Evolutionary conservation across 2,329 filamentous ascomycete genomes (phyloP).

Genomic region (Periconia digitata): DNA sequence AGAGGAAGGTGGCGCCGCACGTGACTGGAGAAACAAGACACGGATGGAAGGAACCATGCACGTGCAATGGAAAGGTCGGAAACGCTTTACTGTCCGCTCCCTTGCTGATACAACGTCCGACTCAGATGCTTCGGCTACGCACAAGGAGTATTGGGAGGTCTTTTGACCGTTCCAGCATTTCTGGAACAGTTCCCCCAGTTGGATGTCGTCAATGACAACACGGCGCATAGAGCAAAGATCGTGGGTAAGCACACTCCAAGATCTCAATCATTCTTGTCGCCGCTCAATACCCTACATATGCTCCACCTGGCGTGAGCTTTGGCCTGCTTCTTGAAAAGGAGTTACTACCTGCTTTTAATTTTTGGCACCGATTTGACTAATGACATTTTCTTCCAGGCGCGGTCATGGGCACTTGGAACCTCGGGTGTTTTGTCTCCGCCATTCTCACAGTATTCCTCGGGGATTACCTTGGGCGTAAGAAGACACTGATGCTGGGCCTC

Average conservation of each 20-base stretch:
- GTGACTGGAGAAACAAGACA: background rate
- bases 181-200: slow-evolving; percentile 40
- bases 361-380: no score
- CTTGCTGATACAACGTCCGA: background rate
- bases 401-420: slow-evolving; percentile 32
- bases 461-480: slow-evolving; percentile 53
- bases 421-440: slow-evolving; percentile 62
- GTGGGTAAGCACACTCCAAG: no score
- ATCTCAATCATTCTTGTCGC: no score
- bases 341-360: no score
- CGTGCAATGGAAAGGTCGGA: no score
- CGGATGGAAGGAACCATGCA: background rate
- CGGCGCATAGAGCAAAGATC: slow-evolving; percentile 24
- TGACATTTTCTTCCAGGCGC: slow-evolving; percentile 20
- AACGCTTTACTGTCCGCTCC: no score
- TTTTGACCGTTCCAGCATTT: slow-evolving; percentile 69
- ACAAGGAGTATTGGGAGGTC: slow-evolving; percentile 65
- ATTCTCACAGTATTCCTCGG: slow-evolving; percentile 53
- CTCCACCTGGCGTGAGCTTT: no score
- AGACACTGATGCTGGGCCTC: slow-evolving; percentile 53
- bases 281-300: no score
- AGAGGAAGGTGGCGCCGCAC: background rate
- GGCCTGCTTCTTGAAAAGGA: no score
- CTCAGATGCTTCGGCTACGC: slow-evolving; percentile 61
- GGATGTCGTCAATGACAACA: slow-evolving; percentile 22